Base-by-base conservation (phyloP, 176 grass and related monocot genomes). In the Aegilops sharonensis region DNA sequence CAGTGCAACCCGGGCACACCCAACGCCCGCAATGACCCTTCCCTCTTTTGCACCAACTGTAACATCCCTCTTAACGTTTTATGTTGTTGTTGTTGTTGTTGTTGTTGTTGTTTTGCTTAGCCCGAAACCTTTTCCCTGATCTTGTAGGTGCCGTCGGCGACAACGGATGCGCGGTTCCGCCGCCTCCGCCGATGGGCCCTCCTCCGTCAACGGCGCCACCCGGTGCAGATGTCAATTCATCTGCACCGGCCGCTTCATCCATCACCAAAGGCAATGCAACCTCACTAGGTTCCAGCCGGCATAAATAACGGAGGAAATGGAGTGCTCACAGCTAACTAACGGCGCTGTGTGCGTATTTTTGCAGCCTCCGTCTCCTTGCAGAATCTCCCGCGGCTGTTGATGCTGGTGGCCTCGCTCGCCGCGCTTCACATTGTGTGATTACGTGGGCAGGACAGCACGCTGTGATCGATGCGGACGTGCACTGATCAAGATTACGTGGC, bases 11-110 rank as follows among this genome's bases (percentile, higher is more conserved):
- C 9, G 11, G 83, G 78, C 50, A 30, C 5, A 15, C 0, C 3
- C 83, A 90, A 90, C 63, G 20, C 77, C 64, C 21, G 77, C 72
- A 71, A 72, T 72, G 1, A n/a, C 7, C 81, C 78, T 73, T 6
- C 7, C 14, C 5, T 78, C 50, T 84, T 78, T 8, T 90, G 88
- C 78, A 5, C 77, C 30, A 77, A 61, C 50, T 89, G 87, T 89
- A 84, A 45, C 4, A 48, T 14, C 43, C 43, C 40, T 43, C 40
- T 11, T 10, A 40, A 40, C 39, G 1, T 31, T 31, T 31, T 31
- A 31, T 31, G 3, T 31, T 31, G 31, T 31, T 31, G 31, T 31
- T 31, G 31, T 31, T 31, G 31, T 31, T 31, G 31, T 31, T 31
- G 31, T 31, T 31, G 31, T 27, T 37, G 5, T 7, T 14, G 11